phyloP scores from a whole-genome alignment of 345 rosid genomes.

The Eucalyptus regnans region DNA sequence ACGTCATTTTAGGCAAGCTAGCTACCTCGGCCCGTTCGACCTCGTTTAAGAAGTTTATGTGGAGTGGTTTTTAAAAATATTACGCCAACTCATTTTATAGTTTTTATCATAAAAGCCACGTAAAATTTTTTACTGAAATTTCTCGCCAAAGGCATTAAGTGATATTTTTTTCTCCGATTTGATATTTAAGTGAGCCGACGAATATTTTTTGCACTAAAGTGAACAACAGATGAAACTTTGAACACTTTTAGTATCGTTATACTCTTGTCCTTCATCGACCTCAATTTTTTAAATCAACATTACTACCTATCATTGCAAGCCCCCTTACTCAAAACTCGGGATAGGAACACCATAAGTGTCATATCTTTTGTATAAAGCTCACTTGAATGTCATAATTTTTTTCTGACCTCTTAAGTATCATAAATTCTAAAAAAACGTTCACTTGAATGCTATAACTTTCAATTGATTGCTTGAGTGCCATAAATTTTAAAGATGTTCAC shows the following conservation, averaged over 20 bases:
- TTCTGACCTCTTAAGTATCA: fast-evolving
- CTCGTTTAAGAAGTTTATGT: too few relatives aligned
- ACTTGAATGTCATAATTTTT: neutral
- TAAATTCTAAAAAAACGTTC: too few relatives aligned
- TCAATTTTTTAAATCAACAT: neutral
- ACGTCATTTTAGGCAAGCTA: neutral
- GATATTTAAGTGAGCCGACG: too few relatives aligned
- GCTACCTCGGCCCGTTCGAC: neutral
- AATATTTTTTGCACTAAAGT: neutral
- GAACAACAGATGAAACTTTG: fast-evolving
- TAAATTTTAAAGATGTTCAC: too few relatives aligned
- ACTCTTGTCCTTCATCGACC: fast-evolving
- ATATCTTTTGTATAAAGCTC: fast-evolving
- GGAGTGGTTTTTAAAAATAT: too few relatives aligned
- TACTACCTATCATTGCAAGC: neutral
- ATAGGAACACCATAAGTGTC: too few relatives aligned
- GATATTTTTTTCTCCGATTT: too few relatives aligned
- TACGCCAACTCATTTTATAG: neutral
- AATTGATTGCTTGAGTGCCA: too few relatives aligned
- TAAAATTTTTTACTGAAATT: too few relatives aligned
- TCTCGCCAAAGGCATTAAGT: neutral
- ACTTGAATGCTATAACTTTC: too few relatives aligned
- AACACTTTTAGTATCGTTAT: too few relatives aligned
- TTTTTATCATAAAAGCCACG: too few relatives aligned
- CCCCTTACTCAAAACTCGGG: neutral